A percentile compares a stretch with the other conserved stretches of the same genome.
These are phyloP conservation scores for Cymbidium sinense DNA, from an alignment of 106 monocot species.

Conservation along the genomic window DNA sequence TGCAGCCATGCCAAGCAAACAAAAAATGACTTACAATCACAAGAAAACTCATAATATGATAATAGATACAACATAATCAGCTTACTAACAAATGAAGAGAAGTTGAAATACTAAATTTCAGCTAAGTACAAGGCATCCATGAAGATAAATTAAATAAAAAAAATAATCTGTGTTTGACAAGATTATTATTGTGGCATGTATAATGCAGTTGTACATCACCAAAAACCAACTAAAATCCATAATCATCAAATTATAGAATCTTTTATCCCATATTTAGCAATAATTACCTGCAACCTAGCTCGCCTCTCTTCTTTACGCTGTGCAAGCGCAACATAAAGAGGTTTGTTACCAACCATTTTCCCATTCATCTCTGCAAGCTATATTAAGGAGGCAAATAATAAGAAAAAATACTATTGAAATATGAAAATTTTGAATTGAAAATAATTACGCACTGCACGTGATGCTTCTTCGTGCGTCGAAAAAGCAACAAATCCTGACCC, in stretches of 20 bases:
- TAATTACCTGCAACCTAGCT: constrained; percentile 66
- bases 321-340: constrained; percentile 85
- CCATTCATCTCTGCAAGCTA: constrained; percentile 85
- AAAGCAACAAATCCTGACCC: constrained; percentile 99
- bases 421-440: neutral
- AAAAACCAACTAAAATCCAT: neutral
- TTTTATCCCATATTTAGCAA: neutral
- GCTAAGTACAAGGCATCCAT: no score
- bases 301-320: constrained; percentile 87
- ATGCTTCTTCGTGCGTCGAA: constrained; percentile 68
- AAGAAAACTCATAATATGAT: neutral
- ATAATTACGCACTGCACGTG: constrained; percentile 53
- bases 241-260: neutral
- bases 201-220: neutral
- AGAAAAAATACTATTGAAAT: neutral
- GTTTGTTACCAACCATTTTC: constrained; percentile 73
- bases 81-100: no score
- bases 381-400: neutral
- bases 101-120: no score
- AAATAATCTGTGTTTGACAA: neutral
- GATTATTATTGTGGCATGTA: neutral
- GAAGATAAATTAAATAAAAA: neutral
- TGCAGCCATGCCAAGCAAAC: neutral
- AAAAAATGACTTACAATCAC: neutral
- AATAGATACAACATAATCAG: neutral